A percentile compares a stretch with the other conserved stretches of the same genome.
phyloP scores from a whole-genome alignment of 768 basidiomycete genomes.

The Serendipita sp. region DNA sequence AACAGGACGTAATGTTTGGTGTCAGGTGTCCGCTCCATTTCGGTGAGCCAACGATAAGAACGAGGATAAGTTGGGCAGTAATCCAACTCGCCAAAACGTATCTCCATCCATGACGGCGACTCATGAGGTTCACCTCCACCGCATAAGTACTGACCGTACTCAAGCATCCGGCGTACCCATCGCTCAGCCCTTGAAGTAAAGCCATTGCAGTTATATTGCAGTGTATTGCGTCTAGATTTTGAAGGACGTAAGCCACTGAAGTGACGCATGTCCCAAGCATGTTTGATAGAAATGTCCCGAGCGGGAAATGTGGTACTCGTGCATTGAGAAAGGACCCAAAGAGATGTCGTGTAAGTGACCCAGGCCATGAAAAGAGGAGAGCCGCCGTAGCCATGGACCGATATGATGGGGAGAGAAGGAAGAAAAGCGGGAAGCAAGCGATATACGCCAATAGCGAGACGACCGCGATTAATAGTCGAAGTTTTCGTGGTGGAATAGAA shows the following conservation, averaged over 20 bases:
- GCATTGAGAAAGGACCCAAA: slow-evolving; percentile 60
- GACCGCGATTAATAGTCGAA: slow-evolving; percentile 35
- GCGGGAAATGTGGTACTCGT: slow-evolving; percentile 40
- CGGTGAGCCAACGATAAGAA: slow-evolving; percentile 57
- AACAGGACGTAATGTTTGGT: no score
- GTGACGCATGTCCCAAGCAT: slow-evolving; percentile 67
- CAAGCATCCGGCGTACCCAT: slow-evolving; percentile 91
- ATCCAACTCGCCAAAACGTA: slow-evolving; percentile 59
- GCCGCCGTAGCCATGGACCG: slow-evolving; percentile 75
- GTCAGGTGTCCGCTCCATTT: slow-evolving; percentile 27
- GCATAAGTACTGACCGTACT: slow-evolving; percentile 91
- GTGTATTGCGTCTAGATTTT: slow-evolving; percentile 24
- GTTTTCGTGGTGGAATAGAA: slow-evolving; percentile 23
- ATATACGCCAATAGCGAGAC: slow-evolving; percentile 52
- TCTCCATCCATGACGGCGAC: slow-evolving; percentile 38
- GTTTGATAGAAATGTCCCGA: slow-evolving; percentile 70
- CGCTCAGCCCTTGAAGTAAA: slow-evolving; percentile 62
- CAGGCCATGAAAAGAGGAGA: slow-evolving; percentile 77
- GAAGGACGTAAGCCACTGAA: slow-evolving; percentile 53
- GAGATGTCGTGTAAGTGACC: slow-evolving; percentile 67
- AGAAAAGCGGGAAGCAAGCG: slow-evolving; percentile 63
- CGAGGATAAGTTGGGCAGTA: slow-evolving; percentile 47
- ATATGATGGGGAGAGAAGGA: slow-evolving; percentile 46
- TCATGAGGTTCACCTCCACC: slow-evolving; percentile 51
- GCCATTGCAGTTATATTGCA: slow-evolving; percentile 34